Percentiles rank a stretch among this genome's conserved stretches.
Evolutionary conservation across 805 yeast genomes (phyloP).

Genomic region (Candida ovalis): DNA sequence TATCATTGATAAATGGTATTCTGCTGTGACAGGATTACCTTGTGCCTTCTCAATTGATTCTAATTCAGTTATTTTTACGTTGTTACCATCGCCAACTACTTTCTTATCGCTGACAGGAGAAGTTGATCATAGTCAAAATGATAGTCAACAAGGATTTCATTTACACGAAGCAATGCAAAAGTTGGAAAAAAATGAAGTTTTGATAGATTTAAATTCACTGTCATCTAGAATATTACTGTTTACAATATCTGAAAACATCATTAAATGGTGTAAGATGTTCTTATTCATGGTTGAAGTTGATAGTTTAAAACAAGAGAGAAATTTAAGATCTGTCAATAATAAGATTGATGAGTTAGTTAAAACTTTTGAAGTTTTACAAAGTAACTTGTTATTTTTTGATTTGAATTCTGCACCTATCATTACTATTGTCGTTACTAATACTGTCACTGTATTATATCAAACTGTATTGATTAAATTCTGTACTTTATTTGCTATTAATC

Average conservation of each 20-base stretch:
- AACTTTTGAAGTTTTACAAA: conserved; percentile 26
- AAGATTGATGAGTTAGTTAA: conserved; percentile 26
- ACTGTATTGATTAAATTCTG: conserved; percentile 25
- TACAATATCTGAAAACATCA: conserved; percentile 29
- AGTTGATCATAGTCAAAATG: not conserved
- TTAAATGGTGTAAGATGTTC: conserved; percentile 32
- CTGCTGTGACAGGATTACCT: conserved; percentile 30
- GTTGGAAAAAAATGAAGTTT: conserved; percentile 25
- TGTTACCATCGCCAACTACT: conserved; percentile 29
- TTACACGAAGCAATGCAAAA: conserved; percentile 30
- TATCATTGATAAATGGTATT: conserved; percentile 29
- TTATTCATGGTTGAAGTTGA: conserved; percentile 26
- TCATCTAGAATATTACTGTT: conserved; percentile 26
- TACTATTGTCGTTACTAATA: conserved; percentile 23
- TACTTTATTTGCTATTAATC: conserved; percentile 19
- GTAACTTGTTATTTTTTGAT: conserved; percentile 26
- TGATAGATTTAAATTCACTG: conserved; percentile 25
- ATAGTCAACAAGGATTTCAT: conserved; percentile 12
- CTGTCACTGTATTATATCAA: conserved; percentile 27
- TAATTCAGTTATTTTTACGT: conserved; percentile 26
- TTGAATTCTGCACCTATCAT: conserved; percentile 22
- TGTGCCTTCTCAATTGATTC: conserved; percentile 27
- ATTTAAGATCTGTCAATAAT: conserved; percentile 15
- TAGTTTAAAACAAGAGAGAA: conserved; percentile 17
- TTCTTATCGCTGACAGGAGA: conserved; percentile 10